A percentile compares a stretch with the other conserved stretches of the same genome.
Conservation (phyloP, 257 asterid species). For the Ajuga chamaepitys region DNA sequence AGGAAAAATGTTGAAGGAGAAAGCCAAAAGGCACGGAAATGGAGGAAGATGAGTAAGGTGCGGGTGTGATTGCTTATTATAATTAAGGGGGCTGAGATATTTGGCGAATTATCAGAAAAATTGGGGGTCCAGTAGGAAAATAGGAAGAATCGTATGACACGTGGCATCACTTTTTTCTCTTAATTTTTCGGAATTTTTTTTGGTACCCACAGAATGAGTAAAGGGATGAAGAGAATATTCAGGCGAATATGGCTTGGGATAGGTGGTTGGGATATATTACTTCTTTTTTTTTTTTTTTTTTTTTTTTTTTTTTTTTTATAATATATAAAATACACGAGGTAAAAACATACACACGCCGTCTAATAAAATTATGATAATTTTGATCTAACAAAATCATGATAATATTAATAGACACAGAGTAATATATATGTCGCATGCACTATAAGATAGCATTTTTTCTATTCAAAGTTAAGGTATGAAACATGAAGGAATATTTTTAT, state of each 20-base stretch:
- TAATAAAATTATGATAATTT: too few species aligned
- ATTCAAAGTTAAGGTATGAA: too few species aligned
- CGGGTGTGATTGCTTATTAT: constrained; percentile 8
- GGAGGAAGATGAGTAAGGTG: background rate
- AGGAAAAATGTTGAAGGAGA: background rate
- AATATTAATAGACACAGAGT: too few species aligned
- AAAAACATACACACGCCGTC: too few species aligned
- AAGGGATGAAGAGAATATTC: constrained; percentile 26
- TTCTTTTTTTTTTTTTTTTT: too few species aligned
- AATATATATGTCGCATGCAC: too few species aligned
- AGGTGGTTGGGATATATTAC: constrained; percentile 7
- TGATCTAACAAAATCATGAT: too few species aligned
- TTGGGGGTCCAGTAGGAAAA: background rate
- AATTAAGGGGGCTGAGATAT: background rate
- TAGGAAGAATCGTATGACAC: background rate
- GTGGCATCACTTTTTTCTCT: background rate
- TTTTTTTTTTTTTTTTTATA: too few species aligned
- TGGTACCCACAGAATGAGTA: constrained; percentile 17
- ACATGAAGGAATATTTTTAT: too few species aligned
- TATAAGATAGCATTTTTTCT: too few species aligned
- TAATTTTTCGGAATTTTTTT: background rate
- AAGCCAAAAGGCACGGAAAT: constrained; percentile 1
- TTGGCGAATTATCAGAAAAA: background rate
- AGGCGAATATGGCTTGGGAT: constrained; percentile 28
- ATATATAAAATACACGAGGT: too few species aligned